phyloP scores from a whole-genome alignment of 768 basidiomycete species.

The Boletus coccyginus region DNA sequence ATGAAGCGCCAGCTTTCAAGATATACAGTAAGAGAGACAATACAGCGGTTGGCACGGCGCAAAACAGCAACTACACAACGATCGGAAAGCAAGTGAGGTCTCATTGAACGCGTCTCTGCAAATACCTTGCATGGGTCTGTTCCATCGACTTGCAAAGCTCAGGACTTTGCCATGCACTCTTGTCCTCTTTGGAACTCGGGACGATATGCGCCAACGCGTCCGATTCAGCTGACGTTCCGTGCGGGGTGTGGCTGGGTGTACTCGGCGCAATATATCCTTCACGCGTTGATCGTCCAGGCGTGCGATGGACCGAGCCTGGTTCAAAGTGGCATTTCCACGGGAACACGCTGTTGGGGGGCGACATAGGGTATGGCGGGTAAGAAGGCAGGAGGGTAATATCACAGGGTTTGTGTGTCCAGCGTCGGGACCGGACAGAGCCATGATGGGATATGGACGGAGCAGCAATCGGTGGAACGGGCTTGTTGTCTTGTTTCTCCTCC shows the following conservation, averaged over 20 bases:
- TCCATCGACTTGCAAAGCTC: constrained; percentile 79
- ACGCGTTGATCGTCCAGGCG: constrained; percentile 20
- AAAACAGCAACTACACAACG: not conserved
- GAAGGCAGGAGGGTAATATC: no score
- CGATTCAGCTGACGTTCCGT: constrained; percentile 38
- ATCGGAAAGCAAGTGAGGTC: not conserved
- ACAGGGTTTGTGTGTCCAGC: no score
- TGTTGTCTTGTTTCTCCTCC: no score
- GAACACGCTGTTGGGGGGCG: constrained; percentile 31
- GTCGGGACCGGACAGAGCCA: no score
- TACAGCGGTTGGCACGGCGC: not conserved
- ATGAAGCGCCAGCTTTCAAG: no score
- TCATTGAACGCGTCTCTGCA: constrained; percentile 16
- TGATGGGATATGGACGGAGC: no score
- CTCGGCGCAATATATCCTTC: constrained; percentile 12
- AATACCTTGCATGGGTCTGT: constrained; percentile 46
- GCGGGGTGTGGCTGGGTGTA: constrained; percentile 15
- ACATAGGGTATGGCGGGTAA: no score
- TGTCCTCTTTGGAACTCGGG: constrained; percentile 43
- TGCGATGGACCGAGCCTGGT: constrained; percentile 15
- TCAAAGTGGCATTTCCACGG: constrained; percentile 36
- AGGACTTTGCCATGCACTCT: constrained; percentile 54
- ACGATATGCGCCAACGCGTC: constrained; percentile 22
- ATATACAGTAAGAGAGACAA: no score
- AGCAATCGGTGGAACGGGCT: no score